Evolutionary conservation across 75 land plant genomes (phyloP).

Genomic region (Gnetum montanum): DNA sequence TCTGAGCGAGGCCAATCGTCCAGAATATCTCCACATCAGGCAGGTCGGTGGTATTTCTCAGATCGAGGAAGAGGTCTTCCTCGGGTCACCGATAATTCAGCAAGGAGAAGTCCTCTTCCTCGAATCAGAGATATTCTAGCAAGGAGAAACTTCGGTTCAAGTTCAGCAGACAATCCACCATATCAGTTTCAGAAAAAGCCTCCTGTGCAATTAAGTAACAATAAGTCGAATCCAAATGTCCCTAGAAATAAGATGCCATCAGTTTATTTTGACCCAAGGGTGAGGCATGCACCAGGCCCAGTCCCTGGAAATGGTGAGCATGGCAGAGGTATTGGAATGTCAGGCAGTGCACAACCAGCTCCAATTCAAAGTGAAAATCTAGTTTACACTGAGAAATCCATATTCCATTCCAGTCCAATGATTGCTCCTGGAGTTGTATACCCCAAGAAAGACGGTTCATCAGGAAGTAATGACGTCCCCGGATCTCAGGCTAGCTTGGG

Average conservation of each 20-base stretch:
- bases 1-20: conserved; percentile 7
- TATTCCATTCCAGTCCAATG: conserved; percentile 80
- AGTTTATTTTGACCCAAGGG: conserved; percentile 65
- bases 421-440: conserved; percentile 26
- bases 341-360: conserved; percentile 5
- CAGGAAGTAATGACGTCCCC: not conserved
- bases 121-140: conserved; percentile 21
- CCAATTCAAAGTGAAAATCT: conserved; percentile 28
- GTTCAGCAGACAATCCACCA: not conserved
- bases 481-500: too few relatives aligned
- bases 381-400: conserved; percentile 53
- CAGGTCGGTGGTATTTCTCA: too few relatives aligned
- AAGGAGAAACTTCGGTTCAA: conserved; percentile 14
- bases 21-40: conserved; percentile 15
- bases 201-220: conserved; percentile 17
- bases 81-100: too few relatives aligned
- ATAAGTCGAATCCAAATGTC: conserved; percentile 22
- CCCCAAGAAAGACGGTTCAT: conserved; percentile 10
- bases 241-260: conserved; percentile 43
- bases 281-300: conserved; percentile 53
- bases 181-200: conserved; percentile 2
- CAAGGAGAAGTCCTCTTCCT: too few relatives aligned
- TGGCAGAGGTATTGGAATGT: conserved; percentile 13
- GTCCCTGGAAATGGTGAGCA: conserved; percentile 14
- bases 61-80: too few relatives aligned